Conservation (phyloP, 257 asterid genomes). For the Salvia miltiorrhiza region DNA sequence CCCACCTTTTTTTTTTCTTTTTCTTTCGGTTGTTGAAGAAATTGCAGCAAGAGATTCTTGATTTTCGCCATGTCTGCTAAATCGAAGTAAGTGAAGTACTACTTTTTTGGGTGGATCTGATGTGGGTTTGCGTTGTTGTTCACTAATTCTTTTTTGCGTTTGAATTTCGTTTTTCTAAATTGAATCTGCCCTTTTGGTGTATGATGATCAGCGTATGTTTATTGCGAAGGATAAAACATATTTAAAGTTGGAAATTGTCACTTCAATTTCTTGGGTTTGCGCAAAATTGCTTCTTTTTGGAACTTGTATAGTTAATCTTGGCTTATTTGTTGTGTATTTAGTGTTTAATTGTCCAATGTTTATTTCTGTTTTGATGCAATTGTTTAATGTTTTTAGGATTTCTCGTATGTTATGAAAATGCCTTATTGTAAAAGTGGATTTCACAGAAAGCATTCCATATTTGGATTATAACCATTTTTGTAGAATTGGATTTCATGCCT, state of each 20-base stretch:
- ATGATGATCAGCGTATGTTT: neutral
- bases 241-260: neutral
- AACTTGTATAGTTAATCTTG: neutral
- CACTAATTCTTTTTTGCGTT: conserved; percentile 1
- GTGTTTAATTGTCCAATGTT: neutral
- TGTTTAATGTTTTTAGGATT: neutral
- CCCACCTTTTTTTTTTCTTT: neutral
- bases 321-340: neutral
- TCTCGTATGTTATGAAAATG: neutral
- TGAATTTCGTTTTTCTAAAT: neutral
- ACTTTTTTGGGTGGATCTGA: conserved; percentile 27
- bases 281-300: conserved; percentile 5
- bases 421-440: neutral
- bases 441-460: neutral
- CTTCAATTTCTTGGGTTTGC: neutral
- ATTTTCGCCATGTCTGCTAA: conserved; percentile 52
- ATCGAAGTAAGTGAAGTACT: conserved; percentile 52
- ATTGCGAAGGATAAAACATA: neutral
- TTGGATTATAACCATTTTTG: neutral
- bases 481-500: conserved; percentile 5
- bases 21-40: neutral
- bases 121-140: conserved; percentile 24
- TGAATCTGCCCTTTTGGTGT: conserved; percentile 1
- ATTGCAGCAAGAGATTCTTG: neutral
- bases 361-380: neutral